phyloP scores from a whole-genome alignment of 768 basidiomycete species.

The Macrolepiota fuliginosa region DNA sequence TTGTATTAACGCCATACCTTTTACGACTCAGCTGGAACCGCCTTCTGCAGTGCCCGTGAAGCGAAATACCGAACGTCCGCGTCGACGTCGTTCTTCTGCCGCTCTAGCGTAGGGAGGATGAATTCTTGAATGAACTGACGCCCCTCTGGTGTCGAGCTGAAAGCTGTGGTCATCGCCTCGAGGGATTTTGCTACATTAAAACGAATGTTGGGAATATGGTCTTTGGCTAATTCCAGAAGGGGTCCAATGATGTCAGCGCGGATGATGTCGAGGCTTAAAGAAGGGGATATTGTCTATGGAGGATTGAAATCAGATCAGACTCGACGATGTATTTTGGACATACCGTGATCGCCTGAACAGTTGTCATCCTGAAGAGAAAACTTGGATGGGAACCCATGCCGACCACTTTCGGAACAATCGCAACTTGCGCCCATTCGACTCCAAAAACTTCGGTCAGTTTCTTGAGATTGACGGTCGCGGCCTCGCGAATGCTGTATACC shows the following conservation, averaged over 20 bases:
- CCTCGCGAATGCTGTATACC: slow-evolving; percentile 96
- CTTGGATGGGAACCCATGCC: slow-evolving; percentile 97
- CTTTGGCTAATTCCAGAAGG: slow-evolving; percentile 76
- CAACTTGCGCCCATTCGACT: slow-evolving; percentile 91
- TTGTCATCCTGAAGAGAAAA: slow-evolving; percentile 98
- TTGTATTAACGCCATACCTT: neutral
- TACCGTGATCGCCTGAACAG: slow-evolving; percentile 97
- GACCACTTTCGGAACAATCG: slow-evolving; percentile 96
- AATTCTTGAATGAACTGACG: slow-evolving; percentile 68
- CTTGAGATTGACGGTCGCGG: slow-evolving; percentile 96
- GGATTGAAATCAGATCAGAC: slow-evolving; percentile 11
- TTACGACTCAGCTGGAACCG: slow-evolving; percentile 18
- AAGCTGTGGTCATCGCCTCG: slow-evolving; percentile 79
- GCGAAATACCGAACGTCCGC: slow-evolving; percentile 98
- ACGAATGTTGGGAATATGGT: slow-evolving; percentile 97
- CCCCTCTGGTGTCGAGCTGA: slow-evolving; percentile 65
- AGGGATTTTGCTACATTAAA: slow-evolving; percentile 98
- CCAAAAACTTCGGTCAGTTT: slow-evolving; percentile 98
- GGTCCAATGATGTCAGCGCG: slow-evolving; percentile 81
- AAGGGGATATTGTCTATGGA: slow-evolving; percentile 87
- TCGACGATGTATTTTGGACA: slow-evolving; percentile 24
- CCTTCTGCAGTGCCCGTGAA: slow-evolving; percentile 69
- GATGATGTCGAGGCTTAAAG: slow-evolving; percentile 81
- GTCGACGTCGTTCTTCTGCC: slow-evolving; percentile 84
- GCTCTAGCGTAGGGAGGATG: slow-evolving; percentile 81